phyloP scores from a whole-genome alignment of 768 basidiomycete species.

The Boletus subparvulus region DNA sequence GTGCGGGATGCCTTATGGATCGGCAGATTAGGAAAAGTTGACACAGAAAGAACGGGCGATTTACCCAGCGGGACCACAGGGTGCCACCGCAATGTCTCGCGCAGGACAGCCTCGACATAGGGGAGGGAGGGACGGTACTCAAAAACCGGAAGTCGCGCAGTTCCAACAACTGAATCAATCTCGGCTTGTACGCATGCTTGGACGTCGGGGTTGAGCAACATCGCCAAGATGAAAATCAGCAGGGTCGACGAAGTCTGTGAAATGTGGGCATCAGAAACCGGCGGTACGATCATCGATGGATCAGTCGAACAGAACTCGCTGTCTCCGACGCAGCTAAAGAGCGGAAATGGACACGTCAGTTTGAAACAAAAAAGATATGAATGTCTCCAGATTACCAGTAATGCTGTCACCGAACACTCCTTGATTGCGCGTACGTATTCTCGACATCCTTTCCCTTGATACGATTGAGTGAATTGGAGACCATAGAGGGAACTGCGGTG shows the following conservation, averaged over 20 bases:
- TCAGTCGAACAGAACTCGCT: conserved; percentile 10
- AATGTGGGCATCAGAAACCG: not conserved
- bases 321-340: conserved; percentile 30
- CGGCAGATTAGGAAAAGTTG: not conserved
- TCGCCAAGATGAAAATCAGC: conserved; percentile 34
- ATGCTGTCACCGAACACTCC: conserved; percentile 30
- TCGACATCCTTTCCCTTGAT: conserved; percentile 1
- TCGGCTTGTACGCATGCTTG: conserved; percentile 40
- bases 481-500: conserved; percentile 28
- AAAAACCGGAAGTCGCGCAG: conserved; percentile 31
- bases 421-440: conserved; percentile 24
- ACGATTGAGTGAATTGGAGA: conserved; percentile 21
- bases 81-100: conserved; percentile 38
- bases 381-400: conserved; percentile 8
- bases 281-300: not conserved
- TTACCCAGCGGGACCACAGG: conserved; percentile 36
- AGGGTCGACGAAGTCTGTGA: conserved; percentile 34
- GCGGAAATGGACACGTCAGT: not conserved
- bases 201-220: conserved; percentile 38
- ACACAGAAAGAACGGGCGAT: not conserved
- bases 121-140: conserved; percentile 28
- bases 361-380: not conserved
- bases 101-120: conserved; percentile 29
- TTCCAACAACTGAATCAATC: conserved; percentile 33
- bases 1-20: conserved; percentile 32